Base-by-base conservation (phyloP, 2,329 filamentous ascomycete genomes). In the Pochonia chlamydosporia region DNA sequence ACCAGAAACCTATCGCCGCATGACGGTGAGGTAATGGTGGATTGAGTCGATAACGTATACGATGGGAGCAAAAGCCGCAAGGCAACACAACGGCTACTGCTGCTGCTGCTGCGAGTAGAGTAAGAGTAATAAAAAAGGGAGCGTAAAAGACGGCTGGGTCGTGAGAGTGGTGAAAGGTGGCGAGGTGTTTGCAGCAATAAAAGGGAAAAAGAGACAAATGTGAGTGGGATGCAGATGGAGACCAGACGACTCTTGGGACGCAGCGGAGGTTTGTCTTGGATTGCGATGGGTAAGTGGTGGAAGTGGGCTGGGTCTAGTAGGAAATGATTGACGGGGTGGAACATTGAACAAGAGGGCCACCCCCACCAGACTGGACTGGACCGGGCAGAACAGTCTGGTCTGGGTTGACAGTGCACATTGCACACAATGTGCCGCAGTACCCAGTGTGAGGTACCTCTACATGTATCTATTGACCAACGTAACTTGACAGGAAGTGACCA, bases 1-100 rank as follows among this genome's bases (percentile, higher is more conserved):
- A 42, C 39, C 48, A 48, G 46, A 46, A 23, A 35, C 37, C 46
- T 54, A 54, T 48, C 42, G 48, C 36, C 36, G 48, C 52, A 54
- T 54, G 44, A n/a, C 49, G 31, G 42, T 24, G 13, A 26, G 35
- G 24, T 28, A 13, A 11, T 11, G 14, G 35, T 39, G 5, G 31
- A 20, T 35, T 23, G 31, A 26, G 16, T 18, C 24, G 26, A 24
- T 37, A 20, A 24, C 21, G 13, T 13, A 24, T n/a, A 23, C 18
- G 37, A 16, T 20, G 13, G 21, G 11, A 39, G 20, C 45, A 25
- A 47, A 3, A 31, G 21, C 30, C n/a, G n/a, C n/a, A n/a, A n/a
- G n/a, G n/a, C n/a, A n/a, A n/a, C n/a, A n/a, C n/a, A n/a, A n/a
- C n/a, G n/a, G n/a, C n/a, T n/a, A n/a, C n/a, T n/a, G n/a, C n/a